Percentiles rank a stretch among this genome's conserved stretches.
phyloP scores from a whole-genome alignment of 1,284 basidiomycete species.

The Earliella scabrosa region DNA sequence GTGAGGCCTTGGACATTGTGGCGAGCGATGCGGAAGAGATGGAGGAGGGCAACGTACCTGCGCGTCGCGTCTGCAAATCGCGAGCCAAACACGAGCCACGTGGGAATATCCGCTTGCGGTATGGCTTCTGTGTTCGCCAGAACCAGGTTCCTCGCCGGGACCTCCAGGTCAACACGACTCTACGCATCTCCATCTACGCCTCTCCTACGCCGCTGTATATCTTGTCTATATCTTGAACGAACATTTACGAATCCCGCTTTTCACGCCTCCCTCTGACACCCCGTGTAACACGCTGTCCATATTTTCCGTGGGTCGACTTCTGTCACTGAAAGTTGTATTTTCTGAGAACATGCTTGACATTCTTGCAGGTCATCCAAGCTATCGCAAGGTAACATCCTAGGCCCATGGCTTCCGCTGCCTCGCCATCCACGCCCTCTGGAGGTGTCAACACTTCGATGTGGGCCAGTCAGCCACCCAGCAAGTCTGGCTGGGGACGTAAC shows the following conservation, averaged over 20 bases:
- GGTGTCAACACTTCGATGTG: slow-evolving; percentile 31
- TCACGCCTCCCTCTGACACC: neutral
- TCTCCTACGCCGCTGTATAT: slow-evolving; percentile 21
- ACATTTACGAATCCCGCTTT: slow-evolving; percentile 7
- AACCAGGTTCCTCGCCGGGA: slow-evolving; percentile 15
- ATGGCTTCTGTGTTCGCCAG: slow-evolving; percentile 11
- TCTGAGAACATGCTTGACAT: slow-evolving; percentile 13
- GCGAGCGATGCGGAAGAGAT: slow-evolving; percentile 19
- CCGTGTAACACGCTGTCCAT: slow-evolving; percentile 1
- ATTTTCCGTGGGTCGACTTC: slow-evolving; percentile 14
- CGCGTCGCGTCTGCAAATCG: slow-evolving; percentile 12
- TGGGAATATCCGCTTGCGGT: slow-evolving; percentile 18
- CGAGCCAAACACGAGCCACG: slow-evolving; percentile 17
- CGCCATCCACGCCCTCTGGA: slow-evolving; percentile 25
- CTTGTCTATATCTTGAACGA: slow-evolving; percentile 11
- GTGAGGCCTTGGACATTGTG: slow-evolving; percentile 88
- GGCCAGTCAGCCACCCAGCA: slow-evolving; percentile 31
- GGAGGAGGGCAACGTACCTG: slow-evolving; percentile 3
- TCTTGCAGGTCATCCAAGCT: neutral
- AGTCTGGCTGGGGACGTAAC: slow-evolving; percentile 48
- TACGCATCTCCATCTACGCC: slow-evolving; percentile 15
- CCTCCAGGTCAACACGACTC: slow-evolving; percentile 22
- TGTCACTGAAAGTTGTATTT: slow-evolving; percentile 2
- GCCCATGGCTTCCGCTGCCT: slow-evolving; percentile 29
- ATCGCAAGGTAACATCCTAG: slow-evolving; percentile 1